These are phyloP conservation scores for Scheffersomyces cryptocercus DNA, from an alignment of 1,139 yeast species.

Conservation along the genomic window DNA sequence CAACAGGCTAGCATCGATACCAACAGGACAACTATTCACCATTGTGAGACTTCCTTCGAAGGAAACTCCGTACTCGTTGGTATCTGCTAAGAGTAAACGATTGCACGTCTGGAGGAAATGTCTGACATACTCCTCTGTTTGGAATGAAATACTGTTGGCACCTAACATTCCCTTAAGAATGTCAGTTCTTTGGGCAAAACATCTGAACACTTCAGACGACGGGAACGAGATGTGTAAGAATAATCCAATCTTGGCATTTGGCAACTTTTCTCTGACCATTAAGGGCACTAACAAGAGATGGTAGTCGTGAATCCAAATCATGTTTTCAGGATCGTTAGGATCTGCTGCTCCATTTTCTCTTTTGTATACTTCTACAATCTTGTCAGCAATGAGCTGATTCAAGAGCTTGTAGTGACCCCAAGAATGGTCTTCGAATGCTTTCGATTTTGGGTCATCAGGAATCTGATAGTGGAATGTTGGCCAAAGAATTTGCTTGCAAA, in stretches of 20 bases:
- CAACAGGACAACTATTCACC: conserved; percentile 77
- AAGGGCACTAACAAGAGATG: conserved; percentile 84
- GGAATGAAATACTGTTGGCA: conserved; percentile 85
- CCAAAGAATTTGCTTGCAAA: conserved; percentile 93
- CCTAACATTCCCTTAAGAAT: conserved; percentile 85
- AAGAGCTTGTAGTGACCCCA: conserved; percentile 82
- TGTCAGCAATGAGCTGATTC: conserved; percentile 80
- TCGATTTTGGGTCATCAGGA: conserved; percentile 92
- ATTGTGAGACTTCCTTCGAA: conserved; percentile 67
- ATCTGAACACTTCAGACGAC: conserved; percentile 91
- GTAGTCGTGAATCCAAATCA: conserved; percentile 92
- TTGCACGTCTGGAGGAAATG: conserved; percentile 93
- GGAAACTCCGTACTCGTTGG: conserved; percentile 70
- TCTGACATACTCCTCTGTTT: conserved; percentile 88
- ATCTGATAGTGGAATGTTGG: conserved; percentile 96
- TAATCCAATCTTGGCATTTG: conserved; percentile 86
- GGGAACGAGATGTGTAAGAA: conserved; percentile 95
- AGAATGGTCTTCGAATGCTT: conserved; percentile 93
- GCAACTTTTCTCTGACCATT: conserved; percentile 75
- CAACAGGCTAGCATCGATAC: conserved; percentile 75
- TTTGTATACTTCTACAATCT: conserved; percentile 62
- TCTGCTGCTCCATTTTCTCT: conserved; percentile 47
- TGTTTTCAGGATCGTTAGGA: conserved; percentile 44
- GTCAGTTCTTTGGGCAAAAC: conserved; percentile 82
- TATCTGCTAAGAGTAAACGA: conserved; percentile 79